Conservation (phyloP, 768 basidiomycete genomes). For the Sarcomyxa edulis region DNA sequence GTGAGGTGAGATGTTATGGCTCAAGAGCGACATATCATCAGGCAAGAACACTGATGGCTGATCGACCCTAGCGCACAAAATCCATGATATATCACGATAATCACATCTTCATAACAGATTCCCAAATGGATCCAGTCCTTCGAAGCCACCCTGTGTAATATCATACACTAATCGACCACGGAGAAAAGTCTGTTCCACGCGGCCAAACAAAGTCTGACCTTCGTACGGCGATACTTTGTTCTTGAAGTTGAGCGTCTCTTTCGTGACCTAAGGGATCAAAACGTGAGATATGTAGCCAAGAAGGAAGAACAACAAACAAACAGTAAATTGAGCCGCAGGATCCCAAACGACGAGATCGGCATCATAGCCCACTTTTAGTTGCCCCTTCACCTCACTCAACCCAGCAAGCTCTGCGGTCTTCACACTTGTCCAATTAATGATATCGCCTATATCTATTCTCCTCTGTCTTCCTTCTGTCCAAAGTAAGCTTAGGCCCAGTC, state of each 20-base stretch:
- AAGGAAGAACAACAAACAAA: conserved; percentile 10
- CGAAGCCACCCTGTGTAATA: no score
- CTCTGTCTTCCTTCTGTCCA: conserved; percentile 78
- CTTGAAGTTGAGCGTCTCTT: conserved; percentile 76
- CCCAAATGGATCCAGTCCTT: no score
- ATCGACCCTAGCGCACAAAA: no score
- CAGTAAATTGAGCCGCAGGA: conserved; percentile 46
- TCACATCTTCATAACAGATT: no score
- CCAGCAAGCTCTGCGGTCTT: conserved; percentile 80
- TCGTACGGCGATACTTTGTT: conserved; percentile 93
- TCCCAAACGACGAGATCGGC: conserved; percentile 89
- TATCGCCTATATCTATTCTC: conserved; percentile 50
- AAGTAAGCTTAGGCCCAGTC: conserved; percentile 81
- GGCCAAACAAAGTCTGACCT: conserved; percentile 64
- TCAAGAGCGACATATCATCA: no score
- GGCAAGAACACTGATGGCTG: no score
- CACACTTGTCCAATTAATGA: conserved; percentile 72
- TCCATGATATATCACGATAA: no score
- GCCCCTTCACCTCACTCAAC: conserved; percentile 65
- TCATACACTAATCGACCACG: conserved; percentile 71
- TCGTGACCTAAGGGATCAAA: conserved; percentile 52
- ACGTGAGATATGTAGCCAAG: conserved; percentile 1
- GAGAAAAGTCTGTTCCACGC: conserved; percentile 76
- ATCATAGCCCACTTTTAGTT: conserved; percentile 66
- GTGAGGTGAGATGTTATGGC: no score